These are phyloP conservation scores for Bruguiera hainesii DNA, from an alignment of 441 rosid species.

Conservation along the genomic window DNA sequence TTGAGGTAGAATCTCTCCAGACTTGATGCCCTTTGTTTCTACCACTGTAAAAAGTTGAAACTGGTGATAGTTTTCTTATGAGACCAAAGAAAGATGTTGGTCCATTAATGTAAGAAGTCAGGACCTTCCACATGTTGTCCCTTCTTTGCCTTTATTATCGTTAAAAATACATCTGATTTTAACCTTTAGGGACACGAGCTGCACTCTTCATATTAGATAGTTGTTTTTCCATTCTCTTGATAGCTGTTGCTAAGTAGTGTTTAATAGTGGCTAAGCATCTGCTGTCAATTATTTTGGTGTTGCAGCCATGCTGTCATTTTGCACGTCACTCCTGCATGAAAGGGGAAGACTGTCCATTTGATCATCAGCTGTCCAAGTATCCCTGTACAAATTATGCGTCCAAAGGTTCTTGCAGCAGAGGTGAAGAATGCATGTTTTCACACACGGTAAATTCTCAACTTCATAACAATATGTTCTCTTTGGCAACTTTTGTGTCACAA, in stretches of 20 bases:
- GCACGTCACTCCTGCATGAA: slow-evolving; percentile 85
- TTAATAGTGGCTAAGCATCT: slow-evolving; percentile 3
- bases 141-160: too few relatives aligned
- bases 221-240: neutral
- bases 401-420: slow-evolving; percentile 68
- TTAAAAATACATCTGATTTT: too few relatives aligned
- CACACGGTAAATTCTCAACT: slow-evolving; percentile 60
- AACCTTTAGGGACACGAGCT: too few relatives aligned
- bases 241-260: slow-evolving; percentile 7
- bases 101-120: too few relatives aligned
- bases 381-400: slow-evolving; percentile 54
- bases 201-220: neutral
- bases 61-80: too few relatives aligned
- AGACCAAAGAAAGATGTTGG: too few relatives aligned
- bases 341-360: slow-evolving; percentile 89
- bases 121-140: too few relatives aligned
- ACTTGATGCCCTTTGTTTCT: too few relatives aligned
- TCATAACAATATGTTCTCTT: slow-evolving; percentile 4
- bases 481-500: neutral
- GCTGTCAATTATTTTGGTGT: slow-evolving; percentile 17
- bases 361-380: slow-evolving; percentile 83
- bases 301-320: slow-evolving; percentile 91
- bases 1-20: too few relatives aligned
- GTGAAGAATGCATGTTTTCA: slow-evolving; percentile 71
- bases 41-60: too few relatives aligned